phyloP scores from a whole-genome alignment of 2,329 filamentous ascomycete genomes.

The Aspergillus ochraceus region DNA sequence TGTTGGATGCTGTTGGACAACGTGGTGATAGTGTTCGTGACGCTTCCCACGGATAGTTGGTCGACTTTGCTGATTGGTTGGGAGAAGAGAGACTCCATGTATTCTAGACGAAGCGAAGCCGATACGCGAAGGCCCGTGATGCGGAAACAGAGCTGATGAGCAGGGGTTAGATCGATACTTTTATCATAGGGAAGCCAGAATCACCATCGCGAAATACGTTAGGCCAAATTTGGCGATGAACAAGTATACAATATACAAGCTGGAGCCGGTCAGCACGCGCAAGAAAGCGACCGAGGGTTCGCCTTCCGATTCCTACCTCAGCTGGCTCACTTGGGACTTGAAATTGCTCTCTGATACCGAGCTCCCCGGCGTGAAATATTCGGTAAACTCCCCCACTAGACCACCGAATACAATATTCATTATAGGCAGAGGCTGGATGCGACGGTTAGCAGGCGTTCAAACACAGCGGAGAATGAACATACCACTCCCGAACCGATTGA shows the following conservation, averaged over 20 bases:
- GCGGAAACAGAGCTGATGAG: conserved; percentile 47
- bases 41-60: conserved; percentile 50
- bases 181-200: neutral
- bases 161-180: conserved; percentile 1
- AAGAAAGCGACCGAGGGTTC: too few relatives aligned
- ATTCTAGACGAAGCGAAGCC: conserved; percentile 51
- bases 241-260: conserved; percentile 59
- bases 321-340: conserved; percentile 50
- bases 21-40: conserved; percentile 54
- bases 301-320: conserved; percentile 6
- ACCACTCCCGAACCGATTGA: conserved; percentile 28
- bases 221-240: conserved; percentile 57
- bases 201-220: conserved; percentile 57
- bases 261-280: conserved; percentile 19
- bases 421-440: conserved; percentile 40
- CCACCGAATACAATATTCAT: conserved; percentile 62
- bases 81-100: conserved; percentile 50
- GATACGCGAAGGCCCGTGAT: conserved; percentile 54
- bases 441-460: neutral
- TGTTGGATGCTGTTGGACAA: conserved; percentile 55
- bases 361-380: conserved; percentile 51
- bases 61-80: conserved; percentile 54
- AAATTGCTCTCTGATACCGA: conserved; percentile 49
- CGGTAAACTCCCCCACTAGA: conserved; percentile 56
- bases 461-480: conserved; percentile 12